Percentiles rank a stretch among this genome's conserved stretches.
Conservation (phyloP, 1,284 basidiomycete species). For the Cryptococcus maquisensis region DNA sequence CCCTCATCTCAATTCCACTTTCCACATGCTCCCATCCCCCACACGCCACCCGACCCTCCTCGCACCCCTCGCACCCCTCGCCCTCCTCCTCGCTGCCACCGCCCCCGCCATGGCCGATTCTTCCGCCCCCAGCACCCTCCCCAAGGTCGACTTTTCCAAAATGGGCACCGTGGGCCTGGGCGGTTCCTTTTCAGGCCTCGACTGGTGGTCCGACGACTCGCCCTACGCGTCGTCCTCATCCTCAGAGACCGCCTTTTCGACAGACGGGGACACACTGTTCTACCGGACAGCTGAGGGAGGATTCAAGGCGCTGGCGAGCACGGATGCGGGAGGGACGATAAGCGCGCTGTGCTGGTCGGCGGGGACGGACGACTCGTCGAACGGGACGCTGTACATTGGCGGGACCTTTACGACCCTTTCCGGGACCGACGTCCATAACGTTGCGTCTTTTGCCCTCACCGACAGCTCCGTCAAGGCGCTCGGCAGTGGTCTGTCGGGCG, state of each 20-base stretch:
- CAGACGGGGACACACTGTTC: conserved; percentile 38
- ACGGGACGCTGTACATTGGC: conserved; percentile 41
- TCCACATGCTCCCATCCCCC: background rate
- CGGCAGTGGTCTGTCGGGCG: conserved; percentile 55
- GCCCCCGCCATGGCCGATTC: conserved; percentile 25
- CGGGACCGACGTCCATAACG: conserved; percentile 26
- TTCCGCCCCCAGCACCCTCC: conserved; percentile 58
- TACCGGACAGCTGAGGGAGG: conserved; percentile 19
- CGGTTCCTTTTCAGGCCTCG: conserved; percentile 79
- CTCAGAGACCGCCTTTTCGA: conserved; percentile 27
- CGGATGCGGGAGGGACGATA: conserved; percentile 42
- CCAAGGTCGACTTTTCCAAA: conserved; percentile 79
- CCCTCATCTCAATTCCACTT: background rate
- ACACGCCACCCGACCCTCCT: conserved; percentile 1
- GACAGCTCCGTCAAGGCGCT: conserved; percentile 24
- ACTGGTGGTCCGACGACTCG: conserved; percentile 48
- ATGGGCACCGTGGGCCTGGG: conserved; percentile 85
- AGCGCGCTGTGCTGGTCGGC: conserved; percentile 37
- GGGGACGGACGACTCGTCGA: conserved; percentile 15
- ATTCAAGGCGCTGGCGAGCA: conserved; percentile 29
- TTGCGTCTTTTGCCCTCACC: conserved; percentile 33
- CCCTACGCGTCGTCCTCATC: conserved; percentile 27
- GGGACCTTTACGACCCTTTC: conserved; percentile 39
- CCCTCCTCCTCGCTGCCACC: conserved; percentile 15
- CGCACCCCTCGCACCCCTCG: conserved; percentile 9